Conservation (phyloP, 371 early-diverging fungal genomes). For the Smittium mucronatum region DNA sequence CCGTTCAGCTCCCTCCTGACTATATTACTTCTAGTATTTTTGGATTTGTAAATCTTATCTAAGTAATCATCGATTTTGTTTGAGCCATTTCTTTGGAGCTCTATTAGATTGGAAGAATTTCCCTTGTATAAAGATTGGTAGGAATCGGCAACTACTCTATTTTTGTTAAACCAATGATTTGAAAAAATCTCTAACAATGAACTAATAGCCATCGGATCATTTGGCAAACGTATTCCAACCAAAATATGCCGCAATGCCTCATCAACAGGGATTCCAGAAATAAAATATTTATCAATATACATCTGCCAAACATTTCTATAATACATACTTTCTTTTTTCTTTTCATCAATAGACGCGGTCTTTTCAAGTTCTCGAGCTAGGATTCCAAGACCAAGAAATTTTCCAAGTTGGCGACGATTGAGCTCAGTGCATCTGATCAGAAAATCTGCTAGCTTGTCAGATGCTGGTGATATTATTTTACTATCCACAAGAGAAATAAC, state of each 20-base stretch:
- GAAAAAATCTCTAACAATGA: constrained; percentile 65
- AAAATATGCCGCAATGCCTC: constrained; percentile 68
- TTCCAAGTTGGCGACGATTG: constrained; percentile 60
- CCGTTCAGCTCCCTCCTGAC: neutral
- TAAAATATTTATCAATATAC: constrained; percentile 61
- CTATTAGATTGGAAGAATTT: neutral
- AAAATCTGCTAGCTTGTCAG: constrained; percentile 65
- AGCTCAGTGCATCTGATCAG: constrained; percentile 68
- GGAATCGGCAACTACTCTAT: constrained; percentile 11
- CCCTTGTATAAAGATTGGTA: neutral
- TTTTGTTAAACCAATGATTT: constrained; percentile 54
- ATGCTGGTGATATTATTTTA: constrained; percentile 48
- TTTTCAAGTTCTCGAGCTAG: constrained; percentile 30
- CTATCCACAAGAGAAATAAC: constrained; percentile 58
- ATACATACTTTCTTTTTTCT: constrained; percentile 29
- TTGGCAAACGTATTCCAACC: constrained; percentile 58
- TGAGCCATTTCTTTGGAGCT: neutral
- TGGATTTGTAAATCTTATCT: neutral
- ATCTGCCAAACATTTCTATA: constrained; percentile 45
- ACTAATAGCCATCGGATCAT: constrained; percentile 57
- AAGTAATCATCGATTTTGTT: constrained; percentile 1
- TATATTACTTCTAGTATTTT: neutral
- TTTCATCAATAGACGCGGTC: constrained; percentile 27
- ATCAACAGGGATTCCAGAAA: constrained; percentile 56
- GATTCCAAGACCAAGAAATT: constrained; percentile 42